These are phyloP conservation scores for Backusella luteola DNA, from an alignment of 192 early-diverging fungal genomes.

Conservation along the genomic window DNA sequence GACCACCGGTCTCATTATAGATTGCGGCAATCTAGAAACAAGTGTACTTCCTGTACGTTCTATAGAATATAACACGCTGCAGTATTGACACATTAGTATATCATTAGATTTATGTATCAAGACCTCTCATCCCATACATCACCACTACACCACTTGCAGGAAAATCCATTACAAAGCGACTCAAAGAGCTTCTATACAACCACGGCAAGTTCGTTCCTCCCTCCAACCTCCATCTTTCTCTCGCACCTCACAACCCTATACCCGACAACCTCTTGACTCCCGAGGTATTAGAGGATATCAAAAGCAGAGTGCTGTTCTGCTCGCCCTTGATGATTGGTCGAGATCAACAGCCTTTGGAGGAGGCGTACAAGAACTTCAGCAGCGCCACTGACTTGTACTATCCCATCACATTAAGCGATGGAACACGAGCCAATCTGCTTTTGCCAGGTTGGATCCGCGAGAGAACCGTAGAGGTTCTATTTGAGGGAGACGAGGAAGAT, in stretches of 20 bases:
- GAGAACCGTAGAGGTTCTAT: constrained; percentile 74
- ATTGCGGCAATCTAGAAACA: constrained; percentile 78
- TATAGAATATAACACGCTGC: too few species aligned
- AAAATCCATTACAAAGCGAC: constrained; percentile 51
- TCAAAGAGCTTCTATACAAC: constrained; percentile 61
- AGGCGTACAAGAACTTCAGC: constrained; percentile 46
- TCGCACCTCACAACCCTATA: constrained; percentile 38
- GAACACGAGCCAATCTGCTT: constrained; percentile 42
- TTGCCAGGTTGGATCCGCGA: constrained; percentile 88
- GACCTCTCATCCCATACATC: constrained; percentile 65
- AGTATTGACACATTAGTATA: too few species aligned
- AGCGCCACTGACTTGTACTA: constrained; percentile 49
- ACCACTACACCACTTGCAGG: constrained; percentile 66
- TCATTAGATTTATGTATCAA: constrained; percentile 61
- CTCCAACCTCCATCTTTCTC: constrained; percentile 38
- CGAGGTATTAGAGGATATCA: constrained; percentile 65
- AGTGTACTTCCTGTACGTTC: constrained; percentile 74
- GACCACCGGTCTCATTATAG: constrained; percentile 81
- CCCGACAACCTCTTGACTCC: constrained; percentile 46
- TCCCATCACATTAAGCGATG: constrained; percentile 37
- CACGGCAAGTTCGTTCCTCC: constrained; percentile 47
- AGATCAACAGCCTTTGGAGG: constrained; percentile 35
- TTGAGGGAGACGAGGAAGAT: constrained; percentile 65
- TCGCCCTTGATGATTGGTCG: constrained; percentile 41
- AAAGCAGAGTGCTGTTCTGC: constrained; percentile 62